A percentile compares a stretch with the other conserved stretches of the same genome.
phyloP scores from a whole-genome alignment of 352 stramenopile genomes.

The Pythium periplocum region DNA sequence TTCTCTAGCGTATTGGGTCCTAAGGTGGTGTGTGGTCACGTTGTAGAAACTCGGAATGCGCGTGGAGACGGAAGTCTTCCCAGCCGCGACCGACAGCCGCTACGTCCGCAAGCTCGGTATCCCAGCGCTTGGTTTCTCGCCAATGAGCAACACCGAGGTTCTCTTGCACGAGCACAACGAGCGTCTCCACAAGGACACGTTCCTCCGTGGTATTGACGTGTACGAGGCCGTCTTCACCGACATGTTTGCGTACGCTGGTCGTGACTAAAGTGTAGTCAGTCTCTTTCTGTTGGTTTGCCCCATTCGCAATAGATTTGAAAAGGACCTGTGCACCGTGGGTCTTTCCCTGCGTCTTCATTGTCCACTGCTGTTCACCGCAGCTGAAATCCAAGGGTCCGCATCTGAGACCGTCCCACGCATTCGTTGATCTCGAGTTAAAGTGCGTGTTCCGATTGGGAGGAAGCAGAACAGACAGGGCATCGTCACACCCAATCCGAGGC shows the following conservation, averaged over 20 bases:
- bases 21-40: neutral
- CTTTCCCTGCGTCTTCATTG: too few species aligned
- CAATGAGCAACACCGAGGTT: constrained; percentile 93
- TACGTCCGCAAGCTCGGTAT: constrained; percentile 91
- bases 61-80: constrained; percentile 92
- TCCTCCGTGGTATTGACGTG: constrained; percentile 90
- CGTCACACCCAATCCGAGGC: too few species aligned
- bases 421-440: too few species aligned
- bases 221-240: constrained; percentile 60
- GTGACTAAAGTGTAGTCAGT: neutral
- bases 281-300: too few species aligned
- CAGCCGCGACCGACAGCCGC: constrained; percentile 91
- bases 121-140: constrained; percentile 90
- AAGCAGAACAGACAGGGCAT: too few species aligned
- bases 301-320: too few species aligned
- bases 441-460: too few species aligned
- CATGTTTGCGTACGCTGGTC: constrained; percentile 30
- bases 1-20: neutral
- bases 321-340: too few species aligned
- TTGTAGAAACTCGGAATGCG: constrained; percentile 43
- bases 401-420: too few species aligned
- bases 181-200: constrained; percentile 88
- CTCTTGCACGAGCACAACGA: constrained; percentile 97
- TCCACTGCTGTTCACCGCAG: too few species aligned
- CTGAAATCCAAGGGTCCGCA: too few species aligned